Base-by-base conservation (phyloP, 202 grass and related monocot genomes). In the Brachypodium distachyon region DNA sequence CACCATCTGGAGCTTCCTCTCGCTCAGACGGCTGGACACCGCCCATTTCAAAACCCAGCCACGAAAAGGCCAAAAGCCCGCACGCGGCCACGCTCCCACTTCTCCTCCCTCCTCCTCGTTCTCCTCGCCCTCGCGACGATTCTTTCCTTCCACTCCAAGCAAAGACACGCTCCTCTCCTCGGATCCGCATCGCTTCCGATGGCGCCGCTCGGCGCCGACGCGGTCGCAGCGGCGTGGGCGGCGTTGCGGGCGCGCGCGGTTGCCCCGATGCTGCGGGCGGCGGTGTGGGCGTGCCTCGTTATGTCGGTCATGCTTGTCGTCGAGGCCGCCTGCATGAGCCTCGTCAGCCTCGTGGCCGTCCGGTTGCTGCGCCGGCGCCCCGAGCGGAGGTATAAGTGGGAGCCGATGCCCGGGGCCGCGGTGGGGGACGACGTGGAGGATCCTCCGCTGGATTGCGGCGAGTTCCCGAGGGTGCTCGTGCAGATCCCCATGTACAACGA, bases 401-500 rank as follows among this genome's bases (percentile, higher is more conserved):
- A 90, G 32, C 78, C 90, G 14, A 77, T 90, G 52, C 17, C 39
- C 38, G 60, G 34, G 23, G 61, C 1, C 14, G 67, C 4, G 13
- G 21, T 12, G 38, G 70, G 23, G 17, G 7, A 22, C 19, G 84
- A 72, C 78, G 29, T 31, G 28, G 78, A 82, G 63, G 70, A 55
- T 26, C 19, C 39, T 18, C 41, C 26, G 34, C 74, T 36, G 61
- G 79, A 16, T 11, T 17, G 16, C 40, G 25, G 64, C 27, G 41
- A 55, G 9, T 92, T 81, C 50, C 89, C 93, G 1, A 78, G 81
- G 89, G 93, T 96, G 82, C 89, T 96, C 68, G 87, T 92, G 76
- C 92, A 96, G 89, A 96, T 96, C 76, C 92, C 92, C 59, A 91
- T 96, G 92, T 96, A 74, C 83, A 92, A 92, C 70, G 87, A 96